Evolutionary conservation across 2,329 filamentous ascomycete genomes (phyloP).

Genomic region (Apiospora koreana): DNA sequence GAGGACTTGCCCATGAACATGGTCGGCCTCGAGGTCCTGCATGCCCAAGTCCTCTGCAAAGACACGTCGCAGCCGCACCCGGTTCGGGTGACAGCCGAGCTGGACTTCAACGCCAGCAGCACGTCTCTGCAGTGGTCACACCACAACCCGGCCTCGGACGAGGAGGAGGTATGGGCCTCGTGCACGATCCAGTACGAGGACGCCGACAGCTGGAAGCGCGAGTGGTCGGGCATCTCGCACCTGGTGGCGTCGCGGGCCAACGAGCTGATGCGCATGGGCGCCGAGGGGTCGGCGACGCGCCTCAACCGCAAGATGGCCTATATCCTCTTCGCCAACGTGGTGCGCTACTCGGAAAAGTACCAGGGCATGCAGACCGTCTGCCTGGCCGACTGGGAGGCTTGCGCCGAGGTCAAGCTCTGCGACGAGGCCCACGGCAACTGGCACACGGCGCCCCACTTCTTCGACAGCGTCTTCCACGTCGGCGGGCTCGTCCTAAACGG

Average conservation of each 20-base stretch:
- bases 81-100: neutral
- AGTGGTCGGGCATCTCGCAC: constrained; percentile 66
- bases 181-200: neutral
- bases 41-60: neutral
- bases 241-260: constrained; percentile 63
- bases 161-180: neutral
- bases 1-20: neutral
- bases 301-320: neutral
- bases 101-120: neutral
- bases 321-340: constrained; percentile 50
- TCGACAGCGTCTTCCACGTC: constrained; percentile 54
- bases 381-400: constrained; percentile 36
- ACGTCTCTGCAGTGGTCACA: too few relatives aligned
- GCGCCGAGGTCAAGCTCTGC: constrained; percentile 43
- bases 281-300: constrained; percentile 46
- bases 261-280: constrained; percentile 55
- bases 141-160: too few relatives aligned
- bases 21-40: too few relatives aligned
- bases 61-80: neutral
- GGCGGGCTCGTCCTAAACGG: constrained; percentile 59
- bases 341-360: constrained; percentile 52
- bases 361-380: constrained; percentile 56
- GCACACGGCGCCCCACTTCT: constrained; percentile 54
- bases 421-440: constrained; percentile 43
- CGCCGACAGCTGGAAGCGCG: constrained; percentile 55